These are phyloP conservation scores for Neofusicoccum cordaticola DNA, from an alignment of 2,329 filamentous ascomycete genomes.

Conservation along the genomic window DNA sequence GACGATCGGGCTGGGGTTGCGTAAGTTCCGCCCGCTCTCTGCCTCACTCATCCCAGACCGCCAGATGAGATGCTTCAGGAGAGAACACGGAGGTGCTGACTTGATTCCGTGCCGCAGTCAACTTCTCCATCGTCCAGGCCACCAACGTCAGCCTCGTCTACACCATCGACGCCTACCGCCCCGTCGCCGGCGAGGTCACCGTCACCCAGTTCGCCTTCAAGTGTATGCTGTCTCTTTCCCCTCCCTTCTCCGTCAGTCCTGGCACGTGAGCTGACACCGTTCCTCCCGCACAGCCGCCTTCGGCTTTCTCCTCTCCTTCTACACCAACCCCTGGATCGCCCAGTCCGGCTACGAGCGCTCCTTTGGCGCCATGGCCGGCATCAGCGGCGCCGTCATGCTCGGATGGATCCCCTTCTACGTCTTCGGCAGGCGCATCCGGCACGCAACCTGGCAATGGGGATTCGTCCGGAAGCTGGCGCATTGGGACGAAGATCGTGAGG, in stretches of 20 bases:
- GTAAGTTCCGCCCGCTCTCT: slow-evolving; percentile 35
- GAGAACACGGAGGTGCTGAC: background rate
- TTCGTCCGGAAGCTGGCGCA: slow-evolving; percentile 44
- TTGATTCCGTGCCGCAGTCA: slow-evolving; percentile 33
- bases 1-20: slow-evolving; percentile 53
- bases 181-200: slow-evolving; percentile 56
- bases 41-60: too few species aligned
- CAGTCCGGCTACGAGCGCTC: slow-evolving; percentile 50
- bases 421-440: slow-evolving; percentile 51
- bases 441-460: slow-evolving; percentile 49
- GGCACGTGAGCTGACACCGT: background rate
- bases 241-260: background rate
- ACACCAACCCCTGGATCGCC: slow-evolving; percentile 59
- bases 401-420: slow-evolving; percentile 52
- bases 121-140: slow-evolving; percentile 56
- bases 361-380: slow-evolving; percentile 58
- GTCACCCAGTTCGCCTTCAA: slow-evolving; percentile 57
- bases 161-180: slow-evolving; percentile 57
- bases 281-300: slow-evolving; percentile 44
- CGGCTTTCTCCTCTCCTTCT: slow-evolving; percentile 59
- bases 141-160: slow-evolving; percentile 58
- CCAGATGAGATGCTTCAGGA: background rate
- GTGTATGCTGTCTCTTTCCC: slow-evolving; percentile 34
- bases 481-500: slow-evolving; percentile 55
- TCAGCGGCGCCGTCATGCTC: slow-evolving; percentile 47